phyloP scores from a whole-genome alignment of 148 eudicot species.

The Fagopyrum esculentum region DNA sequence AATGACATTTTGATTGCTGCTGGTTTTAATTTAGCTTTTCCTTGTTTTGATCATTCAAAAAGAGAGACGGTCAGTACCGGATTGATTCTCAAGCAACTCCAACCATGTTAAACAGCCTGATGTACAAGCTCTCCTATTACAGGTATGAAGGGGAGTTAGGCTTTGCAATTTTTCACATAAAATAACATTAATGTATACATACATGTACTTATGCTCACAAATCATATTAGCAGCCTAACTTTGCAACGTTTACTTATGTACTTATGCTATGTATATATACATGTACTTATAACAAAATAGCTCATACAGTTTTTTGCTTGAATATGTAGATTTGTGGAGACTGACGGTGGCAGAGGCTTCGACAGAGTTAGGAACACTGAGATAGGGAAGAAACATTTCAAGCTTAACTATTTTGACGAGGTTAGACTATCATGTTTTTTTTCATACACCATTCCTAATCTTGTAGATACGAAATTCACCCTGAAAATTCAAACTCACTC shows the following conservation, averaged over 20 bases:
- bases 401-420: slow-evolving; percentile 92
- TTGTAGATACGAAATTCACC: background rate
- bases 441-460: background rate
- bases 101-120: slow-evolving; percentile 83
- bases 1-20: background rate
- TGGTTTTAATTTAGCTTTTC: background rate
- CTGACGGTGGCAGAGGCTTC: slow-evolving; percentile 90
- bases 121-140: slow-evolving; percentile 96
- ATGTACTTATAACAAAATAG: background rate
- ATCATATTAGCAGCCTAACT: background rate
- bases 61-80: slow-evolving; percentile 97
- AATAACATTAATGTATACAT: background rate
- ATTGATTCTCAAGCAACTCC: slow-evolving; percentile 91
- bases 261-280: background rate
- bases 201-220: background rate
- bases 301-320: background rate
- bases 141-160: slow-evolving; percentile 33
- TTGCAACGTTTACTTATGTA: background rate
- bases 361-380: slow-evolving; percentile 88
- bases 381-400: slow-evolving; percentile 90
- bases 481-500: background rate
- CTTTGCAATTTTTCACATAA: background rate
- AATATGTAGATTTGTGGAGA: slow-evolving; percentile 75
- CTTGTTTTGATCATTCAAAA: slow-evolving; percentile 16
- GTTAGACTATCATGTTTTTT: slow-evolving; percentile 20